Percentiles rank a stretch among this genome's conserved stretches.
These are phyloP conservation scores for Moricandia moricandioides DNA, from an alignment of 345 rosid species.

Conservation along the genomic window DNA sequence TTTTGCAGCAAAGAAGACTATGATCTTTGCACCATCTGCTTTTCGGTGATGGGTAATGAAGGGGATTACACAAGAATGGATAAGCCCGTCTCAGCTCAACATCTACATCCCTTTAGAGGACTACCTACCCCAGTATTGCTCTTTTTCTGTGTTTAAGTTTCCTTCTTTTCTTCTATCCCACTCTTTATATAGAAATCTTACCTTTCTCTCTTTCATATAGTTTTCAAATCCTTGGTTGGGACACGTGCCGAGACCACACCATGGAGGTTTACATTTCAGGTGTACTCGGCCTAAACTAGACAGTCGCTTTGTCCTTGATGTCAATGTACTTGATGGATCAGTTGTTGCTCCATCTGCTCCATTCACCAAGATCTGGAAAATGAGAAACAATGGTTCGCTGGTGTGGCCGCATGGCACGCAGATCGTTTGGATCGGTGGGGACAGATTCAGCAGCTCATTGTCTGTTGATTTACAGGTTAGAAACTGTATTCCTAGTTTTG, in stretches of 20 bases:
- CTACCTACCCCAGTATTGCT: constrained; percentile 41
- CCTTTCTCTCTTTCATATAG: constrained; percentile 10
- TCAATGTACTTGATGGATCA: constrained; percentile 83
- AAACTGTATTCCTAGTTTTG: constrained; percentile 8
- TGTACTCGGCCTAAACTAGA: constrained; percentile 52
- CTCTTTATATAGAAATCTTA: not conserved
- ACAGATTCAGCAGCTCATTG: constrained; percentile 45
- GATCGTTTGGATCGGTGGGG: constrained; percentile 83
- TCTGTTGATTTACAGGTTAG: constrained; percentile 62
- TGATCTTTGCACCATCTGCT: constrained; percentile 89
- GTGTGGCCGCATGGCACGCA: constrained; percentile 65
- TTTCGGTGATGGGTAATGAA: constrained; percentile 60
- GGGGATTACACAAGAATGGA: constrained; percentile 69
- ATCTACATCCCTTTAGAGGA: constrained; percentile 38
- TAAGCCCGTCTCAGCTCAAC: constrained; percentile 46
- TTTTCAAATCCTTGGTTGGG: constrained; percentile 36
- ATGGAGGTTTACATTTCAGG: constrained; percentile 32
- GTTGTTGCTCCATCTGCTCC: constrained; percentile 65
- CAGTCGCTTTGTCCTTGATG: constrained; percentile 79
- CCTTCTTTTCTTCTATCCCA: not conserved
- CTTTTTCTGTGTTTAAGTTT: constrained; percentile 10
- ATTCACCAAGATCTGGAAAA: constrained; percentile 91
- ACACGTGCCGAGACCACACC: constrained; percentile 28
- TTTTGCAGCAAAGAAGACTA: constrained; percentile 67
- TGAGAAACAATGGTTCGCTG: constrained; percentile 72